Conservation (phyloP, 2,329 filamentous ascomycete species). For the Fusarium anthophilum region DNA sequence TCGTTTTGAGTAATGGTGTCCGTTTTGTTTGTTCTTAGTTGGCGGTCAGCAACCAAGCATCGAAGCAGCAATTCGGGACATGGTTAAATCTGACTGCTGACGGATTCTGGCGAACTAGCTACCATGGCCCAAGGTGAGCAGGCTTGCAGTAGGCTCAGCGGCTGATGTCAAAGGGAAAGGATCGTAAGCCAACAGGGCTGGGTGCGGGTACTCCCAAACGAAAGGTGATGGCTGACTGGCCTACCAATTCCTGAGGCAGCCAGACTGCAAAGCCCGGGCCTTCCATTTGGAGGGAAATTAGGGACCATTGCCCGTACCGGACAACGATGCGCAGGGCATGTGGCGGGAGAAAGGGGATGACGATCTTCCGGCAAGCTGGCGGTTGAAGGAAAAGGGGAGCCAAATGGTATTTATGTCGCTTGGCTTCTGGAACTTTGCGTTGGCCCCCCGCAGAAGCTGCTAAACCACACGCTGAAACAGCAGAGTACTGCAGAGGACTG, state of each 20-base stretch:
- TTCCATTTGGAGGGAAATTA: conserved; percentile 29
- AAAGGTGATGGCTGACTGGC: conserved; percentile 26
- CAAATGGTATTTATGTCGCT: conserved; percentile 22
- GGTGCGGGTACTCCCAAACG: conserved; percentile 28
- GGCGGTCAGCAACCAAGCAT: conserved; percentile 34
- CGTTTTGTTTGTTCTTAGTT: conserved; percentile 7
- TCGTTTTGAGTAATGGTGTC: not conserved
- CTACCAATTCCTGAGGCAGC: conserved; percentile 13
- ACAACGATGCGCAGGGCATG: conserved; percentile 21
- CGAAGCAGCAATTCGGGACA: conserved; percentile 12
- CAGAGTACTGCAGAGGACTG: conserved; percentile 1
- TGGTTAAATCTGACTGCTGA: conserved; percentile 40
- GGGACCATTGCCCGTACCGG: conserved; percentile 19
- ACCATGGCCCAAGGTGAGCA: conserved; percentile 23
- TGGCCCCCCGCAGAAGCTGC: not conserved
- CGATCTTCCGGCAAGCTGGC: conserved; percentile 18
- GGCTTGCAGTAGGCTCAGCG: conserved; percentile 36
- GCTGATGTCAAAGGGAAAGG: conserved; percentile 37
- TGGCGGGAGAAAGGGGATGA: conserved; percentile 29
- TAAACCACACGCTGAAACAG: conserved; percentile 19
- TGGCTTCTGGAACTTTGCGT: conserved; percentile 22
- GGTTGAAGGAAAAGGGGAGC: conserved; percentile 14
- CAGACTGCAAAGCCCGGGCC: conserved; percentile 22
- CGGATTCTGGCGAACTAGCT: not conserved
- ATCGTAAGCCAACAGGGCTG: conserved; percentile 41